These are phyloP conservation scores for Phytopythium helicoides DNA, from an alignment of 352 stramenopile species.

Conservation along the genomic window DNA sequence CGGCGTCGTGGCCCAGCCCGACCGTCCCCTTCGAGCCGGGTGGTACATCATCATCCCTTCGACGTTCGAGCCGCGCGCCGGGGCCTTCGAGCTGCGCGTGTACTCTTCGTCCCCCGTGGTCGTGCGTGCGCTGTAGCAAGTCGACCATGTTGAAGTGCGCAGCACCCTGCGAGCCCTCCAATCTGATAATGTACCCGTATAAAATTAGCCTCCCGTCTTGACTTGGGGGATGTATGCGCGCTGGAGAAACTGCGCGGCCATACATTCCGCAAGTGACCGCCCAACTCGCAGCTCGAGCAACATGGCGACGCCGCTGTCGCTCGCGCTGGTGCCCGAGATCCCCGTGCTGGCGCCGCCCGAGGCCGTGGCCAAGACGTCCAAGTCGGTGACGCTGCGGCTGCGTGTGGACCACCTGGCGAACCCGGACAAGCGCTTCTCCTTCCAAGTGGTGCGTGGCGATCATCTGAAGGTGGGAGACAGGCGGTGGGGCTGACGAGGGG, in stretches of 20 bases:
- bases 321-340: slow-evolving; percentile 63
- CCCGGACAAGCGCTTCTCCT: slow-evolving; percentile 47
- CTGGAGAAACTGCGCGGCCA: background rate
- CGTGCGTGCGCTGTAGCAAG: slow-evolving; percentile 34
- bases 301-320: slow-evolving; percentile 18
- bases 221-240: too few relatives aligned
- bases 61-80: slow-evolving; percentile 66
- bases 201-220: background rate
- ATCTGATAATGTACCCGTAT: slow-evolving; percentile 2
- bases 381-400: slow-evolving; percentile 65
- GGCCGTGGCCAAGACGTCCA: slow-evolving; percentile 71
- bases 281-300: background rate
- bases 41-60: slow-evolving; percentile 79
- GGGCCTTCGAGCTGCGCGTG: slow-evolving; percentile 53
- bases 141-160: too few relatives aligned
- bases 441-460: slow-evolving; percentile 57
- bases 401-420: slow-evolving; percentile 30
- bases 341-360: slow-evolving; percentile 53
- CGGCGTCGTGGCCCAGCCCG: slow-evolving; percentile 45
- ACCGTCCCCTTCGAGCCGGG: slow-evolving; percentile 32
- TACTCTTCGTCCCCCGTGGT: slow-evolving; percentile 44
- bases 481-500: background rate
- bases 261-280: slow-evolving; percentile 2
- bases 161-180: too few relatives aligned
- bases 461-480: too few relatives aligned